Evolutionary conservation across 176 grass and related monocot genomes (phyloP).

Genomic region (Tuctoria greenei): DNA sequence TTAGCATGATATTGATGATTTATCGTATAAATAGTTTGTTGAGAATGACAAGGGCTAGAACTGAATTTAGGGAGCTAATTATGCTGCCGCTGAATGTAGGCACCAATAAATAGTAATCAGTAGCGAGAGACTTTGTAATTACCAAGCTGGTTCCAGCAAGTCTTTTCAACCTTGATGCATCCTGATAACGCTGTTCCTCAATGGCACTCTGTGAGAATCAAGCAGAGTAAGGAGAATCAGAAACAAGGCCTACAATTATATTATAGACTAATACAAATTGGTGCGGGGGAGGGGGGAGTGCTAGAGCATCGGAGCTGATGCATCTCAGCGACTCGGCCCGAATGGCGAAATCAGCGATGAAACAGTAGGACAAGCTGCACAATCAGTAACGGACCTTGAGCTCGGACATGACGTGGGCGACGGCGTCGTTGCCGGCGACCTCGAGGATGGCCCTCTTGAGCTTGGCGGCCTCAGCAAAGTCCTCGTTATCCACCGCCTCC

Average conservation of each 20-base stretch:
- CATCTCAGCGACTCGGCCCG: not conserved
- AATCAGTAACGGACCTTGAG: conserved; percentile 64
- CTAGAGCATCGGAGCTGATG: not conserved
- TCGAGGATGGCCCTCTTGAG: conserved; percentile 69
- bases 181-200: conserved; percentile 80
- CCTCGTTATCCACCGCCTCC: conserved; percentile 91
- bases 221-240: not conserved
- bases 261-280: not conserved
- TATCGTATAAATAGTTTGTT: not conserved
- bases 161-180: conserved; percentile 75
- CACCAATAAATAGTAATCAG: not conserved
- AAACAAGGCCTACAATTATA: not conserved
- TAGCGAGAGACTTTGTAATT: conserved; percentile 25
- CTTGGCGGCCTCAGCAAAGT: conserved; percentile 73
- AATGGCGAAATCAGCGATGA: not conserved
- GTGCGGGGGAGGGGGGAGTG: not conserved
- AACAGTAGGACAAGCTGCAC: not conserved
- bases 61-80: not conserved
- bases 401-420: conserved; percentile 74
- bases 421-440: conserved; percentile 52
- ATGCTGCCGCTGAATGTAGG: not conserved
- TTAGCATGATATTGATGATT: not conserved
- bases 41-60: not conserved
- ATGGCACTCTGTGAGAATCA: conserved; percentile 52
- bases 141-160: conserved; percentile 82